Conservation (phyloP, 106 monocot species). For the Chionographis japonica region DNA sequence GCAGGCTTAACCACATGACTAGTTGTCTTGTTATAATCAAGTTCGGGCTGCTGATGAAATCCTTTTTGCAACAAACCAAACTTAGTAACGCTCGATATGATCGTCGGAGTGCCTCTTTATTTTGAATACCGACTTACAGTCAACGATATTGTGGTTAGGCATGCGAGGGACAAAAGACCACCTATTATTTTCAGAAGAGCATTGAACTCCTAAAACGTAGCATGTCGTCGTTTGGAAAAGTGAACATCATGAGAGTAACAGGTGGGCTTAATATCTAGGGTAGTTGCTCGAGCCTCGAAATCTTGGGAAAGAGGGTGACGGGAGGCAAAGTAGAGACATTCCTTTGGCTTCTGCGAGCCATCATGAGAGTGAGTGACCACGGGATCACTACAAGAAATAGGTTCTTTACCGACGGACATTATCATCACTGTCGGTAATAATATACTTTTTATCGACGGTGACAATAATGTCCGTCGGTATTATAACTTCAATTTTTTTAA, state of each 20-base stretch:
- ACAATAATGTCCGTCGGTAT: too few species aligned
- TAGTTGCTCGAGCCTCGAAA: background rate
- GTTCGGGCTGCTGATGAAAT: too few species aligned
- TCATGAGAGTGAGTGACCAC: background rate
- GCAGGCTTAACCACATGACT: too few species aligned
- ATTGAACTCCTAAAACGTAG: background rate
- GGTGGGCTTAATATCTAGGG: background rate
- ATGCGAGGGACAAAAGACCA: background rate
- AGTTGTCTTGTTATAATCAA: too few species aligned
- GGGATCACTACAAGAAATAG: too few species aligned
- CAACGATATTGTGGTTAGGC: background rate
- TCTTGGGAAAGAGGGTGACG: background rate
- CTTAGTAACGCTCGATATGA: background rate
- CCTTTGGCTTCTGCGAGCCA: background rate
- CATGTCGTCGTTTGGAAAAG: background rate
- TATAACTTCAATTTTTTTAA: too few species aligned
- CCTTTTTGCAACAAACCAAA: too few species aligned
- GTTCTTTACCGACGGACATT: too few species aligned
- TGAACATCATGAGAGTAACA: background rate
- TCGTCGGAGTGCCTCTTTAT: background rate
- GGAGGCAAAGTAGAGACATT: background rate
- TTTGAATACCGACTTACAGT: background rate
- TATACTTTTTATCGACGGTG: too few species aligned
- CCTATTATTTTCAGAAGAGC: background rate
- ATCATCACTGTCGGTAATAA: too few species aligned